Base-by-base conservation (phyloP, 108 stramenopile genomes). In the Mediolabrus comicus region DNA sequence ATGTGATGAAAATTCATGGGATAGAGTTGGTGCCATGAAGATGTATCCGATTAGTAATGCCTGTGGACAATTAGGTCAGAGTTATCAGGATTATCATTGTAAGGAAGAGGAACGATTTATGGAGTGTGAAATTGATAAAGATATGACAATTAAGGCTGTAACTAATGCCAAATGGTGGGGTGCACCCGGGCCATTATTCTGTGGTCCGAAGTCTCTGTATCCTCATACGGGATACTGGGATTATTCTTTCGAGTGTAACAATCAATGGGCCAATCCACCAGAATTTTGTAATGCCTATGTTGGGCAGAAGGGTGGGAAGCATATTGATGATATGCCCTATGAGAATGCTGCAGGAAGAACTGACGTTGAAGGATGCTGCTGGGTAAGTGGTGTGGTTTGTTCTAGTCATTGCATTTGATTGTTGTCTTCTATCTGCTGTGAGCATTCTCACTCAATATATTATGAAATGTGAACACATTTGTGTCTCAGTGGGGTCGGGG, bases 151-250 rank as follows among this genome's bases (percentile, higher is more conserved):
- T 19, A 71, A 69, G 9, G 82, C 82, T 32, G 77, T 74, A 14
- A 84, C 83, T n/a, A 66, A 80, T 63, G 83, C 83, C 13, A 80
- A 75, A 38, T 83, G 83, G 83, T 78, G 49, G 30, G 77, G 77
- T 16, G 77, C 72, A 8, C 81, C 77, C 12, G 81, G 81, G 27
- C 81, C 81, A 10, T 31, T 80, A 27, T 61, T 51, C 22, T 83
- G 78, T 30, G 74, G 67, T 26, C 79, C 79, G 32, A 72, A 72
- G 41, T 54, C 72, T 31, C 31, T 54, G 22, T 51, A 36, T 43
- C 74, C 71, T 9, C 64, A 65, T 24, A 83, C 75, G 12, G 82
- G 82, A 14, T 75, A 83, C 43, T 83, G 70, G 75, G 83, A 80
- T 34, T 75, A 52, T 35, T 28, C 22, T 5, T 65, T 43, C 39